These are phyloP conservation scores for Dictyophora rubrovolvata DNA, from an alignment of 768 basidiomycete genomes.

Conservation along the genomic window DNA sequence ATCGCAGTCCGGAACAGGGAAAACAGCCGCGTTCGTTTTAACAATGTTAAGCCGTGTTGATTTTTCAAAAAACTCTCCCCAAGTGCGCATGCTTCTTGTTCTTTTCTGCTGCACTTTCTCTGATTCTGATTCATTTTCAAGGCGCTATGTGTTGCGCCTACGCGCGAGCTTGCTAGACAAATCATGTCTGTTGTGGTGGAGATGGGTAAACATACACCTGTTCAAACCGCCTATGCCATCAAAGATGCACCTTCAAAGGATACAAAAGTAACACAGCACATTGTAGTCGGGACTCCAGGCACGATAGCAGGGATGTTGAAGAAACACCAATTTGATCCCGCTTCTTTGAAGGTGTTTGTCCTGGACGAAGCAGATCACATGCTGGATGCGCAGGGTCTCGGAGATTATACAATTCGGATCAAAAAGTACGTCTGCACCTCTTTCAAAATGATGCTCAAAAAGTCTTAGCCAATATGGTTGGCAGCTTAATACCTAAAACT, in stretches of 20 bases:
- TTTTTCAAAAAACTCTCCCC: slow-evolving; percentile 70
- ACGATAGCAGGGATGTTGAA: slow-evolving; percentile 85
- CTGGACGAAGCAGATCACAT: slow-evolving; percentile 99
- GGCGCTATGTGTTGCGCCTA: slow-evolving; percentile 97
- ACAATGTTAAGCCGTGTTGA: slow-evolving; percentile 96
- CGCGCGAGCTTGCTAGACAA: slow-evolving; percentile 92
- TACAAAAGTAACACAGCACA: slow-evolving; percentile 68
- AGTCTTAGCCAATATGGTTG: not conserved
- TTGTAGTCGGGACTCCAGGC: slow-evolving; percentile 94
- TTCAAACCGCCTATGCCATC: slow-evolving; percentile 94
- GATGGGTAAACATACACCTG: slow-evolving; percentile 91
- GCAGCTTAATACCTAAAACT: slow-evolving; percentile 15
- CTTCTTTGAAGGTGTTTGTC: slow-evolving; percentile 82
- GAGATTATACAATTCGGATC: slow-evolving; percentile 86
- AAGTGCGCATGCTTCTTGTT: slow-evolving; percentile 50
- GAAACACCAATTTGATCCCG: slow-evolving; percentile 67
- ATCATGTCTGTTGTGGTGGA: slow-evolving; percentile 90
- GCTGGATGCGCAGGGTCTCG: slow-evolving; percentile 88
- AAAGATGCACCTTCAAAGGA: slow-evolving; percentile 69
- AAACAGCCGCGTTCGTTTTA: slow-evolving; percentile 95
- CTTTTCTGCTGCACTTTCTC: not conserved
- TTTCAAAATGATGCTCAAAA: not conserved
- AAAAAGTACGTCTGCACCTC: slow-evolving; percentile 61
- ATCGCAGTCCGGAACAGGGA: slow-evolving; percentile 98
- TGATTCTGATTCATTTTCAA: slow-evolving; percentile 21